Evolutionary conservation across 495 filamentous ascomycete species (phyloP).

Genomic region (Penicillium fimorum): DNA sequence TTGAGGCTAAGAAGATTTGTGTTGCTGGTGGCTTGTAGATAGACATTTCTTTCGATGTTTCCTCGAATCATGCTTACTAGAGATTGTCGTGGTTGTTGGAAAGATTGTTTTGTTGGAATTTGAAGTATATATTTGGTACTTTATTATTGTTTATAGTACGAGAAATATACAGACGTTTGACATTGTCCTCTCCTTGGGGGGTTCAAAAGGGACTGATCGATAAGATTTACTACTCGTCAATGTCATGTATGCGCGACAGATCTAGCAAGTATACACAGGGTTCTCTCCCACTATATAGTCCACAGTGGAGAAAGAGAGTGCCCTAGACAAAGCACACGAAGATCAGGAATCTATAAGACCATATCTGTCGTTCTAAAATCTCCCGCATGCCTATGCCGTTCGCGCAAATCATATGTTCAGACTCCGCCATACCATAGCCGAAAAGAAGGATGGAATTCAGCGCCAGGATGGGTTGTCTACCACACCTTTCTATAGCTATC

Average conservation of each 20-base stretch:
- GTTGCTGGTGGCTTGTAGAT: constrained; percentile 19
- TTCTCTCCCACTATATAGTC: too few species aligned
- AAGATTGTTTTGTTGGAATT: neutral
- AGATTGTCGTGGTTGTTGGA: neutral
- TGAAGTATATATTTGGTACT: neutral
- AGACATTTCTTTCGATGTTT: neutral
- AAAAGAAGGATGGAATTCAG: too few species aligned
- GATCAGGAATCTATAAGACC: too few species aligned
- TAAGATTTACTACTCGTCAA: neutral
- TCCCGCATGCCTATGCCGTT: too few species aligned
- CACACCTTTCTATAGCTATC: too few species aligned
- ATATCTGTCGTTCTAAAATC: too few species aligned
- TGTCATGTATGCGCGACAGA: neutral
- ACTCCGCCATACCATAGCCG: too few species aligned
- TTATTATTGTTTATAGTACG: neutral
- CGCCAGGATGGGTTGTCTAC: too few species aligned
- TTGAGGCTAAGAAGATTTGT: constrained; percentile 22
- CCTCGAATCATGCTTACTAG: neutral
- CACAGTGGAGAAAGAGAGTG: too few species aligned
- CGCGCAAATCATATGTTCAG: too few species aligned
- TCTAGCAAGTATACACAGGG: neutral
- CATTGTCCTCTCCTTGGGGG: neutral
- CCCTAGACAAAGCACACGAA: too few species aligned
- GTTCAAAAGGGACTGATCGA: neutral
- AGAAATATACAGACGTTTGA: neutral